Base-by-base conservation (phyloP, 768 basidiomycete genomes). In the Lactifluus volemus region DNA sequence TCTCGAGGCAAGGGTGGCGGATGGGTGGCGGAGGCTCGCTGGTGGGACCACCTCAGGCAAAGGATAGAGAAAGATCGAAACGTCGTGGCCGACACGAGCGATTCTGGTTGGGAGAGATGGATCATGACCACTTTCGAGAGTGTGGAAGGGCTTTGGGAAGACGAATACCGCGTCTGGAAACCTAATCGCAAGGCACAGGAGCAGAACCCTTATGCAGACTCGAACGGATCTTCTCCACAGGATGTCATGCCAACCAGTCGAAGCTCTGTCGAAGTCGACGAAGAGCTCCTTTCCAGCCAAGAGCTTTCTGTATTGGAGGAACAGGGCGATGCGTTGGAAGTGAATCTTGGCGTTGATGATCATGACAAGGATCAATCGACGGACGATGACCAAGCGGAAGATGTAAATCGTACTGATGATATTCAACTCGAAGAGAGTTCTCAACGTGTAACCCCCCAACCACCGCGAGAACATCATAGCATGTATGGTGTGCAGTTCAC, bases 71-170 rank as follows among this genome's bases (percentile, higher is more conserved):
- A 70, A 60, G 81, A 78, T 73, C 73, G 68, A 47, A 68, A 72
- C 50, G 58, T 68, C 21, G 61, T 70, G 55, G 59, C 69, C 4
- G 64, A 70, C 25, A 63, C 58, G 42, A 69, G 61, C 32, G 66
- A 63, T 32, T 69, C 70, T 54, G 69, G 72, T 17, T 93, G 90
- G 91, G 84, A 88, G 67, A 75, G 75, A 63, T 85, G 81, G 79
- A 82, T 90, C 32, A 88, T 90, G 84, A 88, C 92, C 7, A 83
- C 88, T 0, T 98, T 97, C 68, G 88, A 97, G 73, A 95, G 93
- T 66, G 77, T 89, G 29, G 89, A 95, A 73, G 88, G 85, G 1
- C 78, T 94, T 10, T 97, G 93, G 93, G 85, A 88, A 49, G 73
- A 79, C 39, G 65, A 77, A 56, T 80, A 77, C 70, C 83, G 73